Percentiles rank a stretch among this genome's conserved stretches.
These are phyloP conservation scores for Penicillium occitanis DNA, from an alignment of 2,329 filamentous ascomycete genomes.

Conservation along the genomic window DNA sequence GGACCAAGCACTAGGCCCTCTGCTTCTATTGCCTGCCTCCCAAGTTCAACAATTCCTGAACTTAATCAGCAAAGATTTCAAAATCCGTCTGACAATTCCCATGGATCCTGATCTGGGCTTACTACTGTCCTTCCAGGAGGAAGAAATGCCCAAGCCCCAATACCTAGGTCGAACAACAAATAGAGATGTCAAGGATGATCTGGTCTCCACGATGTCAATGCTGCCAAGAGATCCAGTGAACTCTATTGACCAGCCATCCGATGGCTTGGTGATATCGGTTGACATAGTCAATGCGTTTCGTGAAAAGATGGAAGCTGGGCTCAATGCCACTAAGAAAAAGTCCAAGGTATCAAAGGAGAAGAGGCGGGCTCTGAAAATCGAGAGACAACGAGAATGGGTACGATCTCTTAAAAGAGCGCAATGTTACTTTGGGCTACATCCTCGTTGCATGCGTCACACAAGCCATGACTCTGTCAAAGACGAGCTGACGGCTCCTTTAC, in stretches of 20 bases:
- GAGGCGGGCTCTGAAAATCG: constrained; percentile 50
- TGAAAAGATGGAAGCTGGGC: constrained; percentile 54
- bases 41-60: constrained; percentile 67
- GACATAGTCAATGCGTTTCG: constrained; percentile 47
- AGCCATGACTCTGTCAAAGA: constrained; percentile 24
- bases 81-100: constrained; percentile 60
- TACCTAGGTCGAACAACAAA: constrained; percentile 62
- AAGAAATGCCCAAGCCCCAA: constrained; percentile 63
- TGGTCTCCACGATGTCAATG: constrained; percentile 38
- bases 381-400: constrained; percentile 54
- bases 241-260: background rate
- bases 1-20: constrained; percentile 50
- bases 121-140: constrained; percentile 60
- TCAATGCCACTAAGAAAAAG: constrained; percentile 53
- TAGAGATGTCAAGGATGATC: constrained; percentile 41
- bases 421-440: constrained; percentile 68
- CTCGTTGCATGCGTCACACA: constrained; percentile 26
- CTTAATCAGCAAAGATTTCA: constrained; percentile 59
- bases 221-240: constrained; percentile 1
- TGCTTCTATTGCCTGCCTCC: constrained; percentile 65
- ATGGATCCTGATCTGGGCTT: constrained; percentile 56
- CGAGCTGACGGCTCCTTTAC: constrained; percentile 28
- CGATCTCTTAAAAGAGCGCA: constrained; percentile 64
- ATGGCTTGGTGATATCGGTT: background rate
- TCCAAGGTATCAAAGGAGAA: constrained; percentile 51